Percentiles rank a stretch among this genome's conserved stretches.
Evolutionary conservation across 306 rosid genomes (phyloP).

Genomic region (Corylus avellana): DNA sequence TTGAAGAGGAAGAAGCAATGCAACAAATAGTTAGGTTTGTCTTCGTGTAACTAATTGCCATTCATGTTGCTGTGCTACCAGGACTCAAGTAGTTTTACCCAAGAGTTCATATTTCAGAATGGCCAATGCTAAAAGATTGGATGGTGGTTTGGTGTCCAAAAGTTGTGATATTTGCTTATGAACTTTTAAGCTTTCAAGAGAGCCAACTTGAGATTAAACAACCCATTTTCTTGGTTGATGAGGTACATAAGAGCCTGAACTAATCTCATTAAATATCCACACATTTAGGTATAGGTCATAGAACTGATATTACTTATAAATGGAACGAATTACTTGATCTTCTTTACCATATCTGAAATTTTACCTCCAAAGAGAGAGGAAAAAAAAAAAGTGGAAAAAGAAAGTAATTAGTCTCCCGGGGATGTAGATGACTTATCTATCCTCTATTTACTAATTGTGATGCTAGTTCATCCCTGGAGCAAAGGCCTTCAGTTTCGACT

Average conservation of each 20-base stretch:
- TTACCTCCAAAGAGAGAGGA: no score
- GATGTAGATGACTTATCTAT: no score
- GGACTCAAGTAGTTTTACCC: slow-evolving; percentile 21
- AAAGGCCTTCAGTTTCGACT: no score
- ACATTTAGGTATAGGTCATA: not conserved
- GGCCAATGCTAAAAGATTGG: slow-evolving; percentile 12
- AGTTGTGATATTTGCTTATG: not conserved
- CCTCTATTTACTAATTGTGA: no score
- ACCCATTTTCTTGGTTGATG: slow-evolving; percentile 1
- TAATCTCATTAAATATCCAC: not conserved
- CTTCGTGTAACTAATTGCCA: not conserved
- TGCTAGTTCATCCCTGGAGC: no score
- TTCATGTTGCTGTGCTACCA: not conserved
- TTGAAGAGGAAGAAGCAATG: slow-evolving; percentile 1
- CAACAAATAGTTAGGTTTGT: not conserved
- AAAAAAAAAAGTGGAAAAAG: no score
- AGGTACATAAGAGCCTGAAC: not conserved
- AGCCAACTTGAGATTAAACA: not conserved
- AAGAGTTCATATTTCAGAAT: slow-evolving; percentile 8
- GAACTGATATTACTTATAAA: not conserved
- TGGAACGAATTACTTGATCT: not conserved
- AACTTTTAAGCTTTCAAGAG: not conserved
- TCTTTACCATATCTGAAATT: not conserved
- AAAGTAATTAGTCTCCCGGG: no score
- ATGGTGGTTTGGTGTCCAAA: not conserved